Conservation (phyloP, 495 filamentous ascomycete species). For the Daldinia decipiens region DNA sequence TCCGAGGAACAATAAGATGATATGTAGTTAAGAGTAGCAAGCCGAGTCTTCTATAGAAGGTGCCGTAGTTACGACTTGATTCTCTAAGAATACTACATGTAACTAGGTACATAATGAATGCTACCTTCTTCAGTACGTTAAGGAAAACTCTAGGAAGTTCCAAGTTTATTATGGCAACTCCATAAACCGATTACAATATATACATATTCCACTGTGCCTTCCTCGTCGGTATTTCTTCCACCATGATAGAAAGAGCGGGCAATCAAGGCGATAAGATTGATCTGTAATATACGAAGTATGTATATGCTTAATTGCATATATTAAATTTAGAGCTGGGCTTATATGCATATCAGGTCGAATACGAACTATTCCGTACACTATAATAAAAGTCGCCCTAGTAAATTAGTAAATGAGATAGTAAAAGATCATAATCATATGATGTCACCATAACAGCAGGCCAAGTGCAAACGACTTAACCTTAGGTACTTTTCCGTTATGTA, state of each 20-base stretch:
- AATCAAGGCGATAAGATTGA: too few species aligned
- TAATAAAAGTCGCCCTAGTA: not conserved
- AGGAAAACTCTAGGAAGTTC: not conserved
- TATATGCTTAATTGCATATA: conserved; percentile 2
- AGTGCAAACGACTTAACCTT: conserved; percentile 21
- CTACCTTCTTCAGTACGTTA: not conserved
- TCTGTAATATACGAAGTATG: too few species aligned
- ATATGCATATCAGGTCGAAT: not conserved
- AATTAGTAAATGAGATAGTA: not conserved
- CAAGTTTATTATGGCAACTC: not conserved
- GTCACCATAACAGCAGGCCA: conserved; percentile 31
- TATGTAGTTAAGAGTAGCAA: conserved; percentile 20
- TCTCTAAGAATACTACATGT: not conserved
- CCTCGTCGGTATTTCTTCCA: too few species aligned
- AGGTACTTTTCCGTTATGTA: not conserved
- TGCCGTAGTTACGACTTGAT: not conserved
- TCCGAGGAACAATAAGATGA: conserved; percentile 21
- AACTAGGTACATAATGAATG: not conserved
- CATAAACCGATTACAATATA: too few species aligned
- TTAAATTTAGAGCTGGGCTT: not conserved
- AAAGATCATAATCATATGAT: too few species aligned
- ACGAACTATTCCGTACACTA: too few species aligned
- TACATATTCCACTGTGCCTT: too few species aligned
- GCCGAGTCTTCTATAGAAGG: not conserved
- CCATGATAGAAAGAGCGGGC: too few species aligned